phyloP scores from a whole-genome alignment of 2,329 filamentous ascomycete genomes.

The Colletotrichum sp. region DNA sequence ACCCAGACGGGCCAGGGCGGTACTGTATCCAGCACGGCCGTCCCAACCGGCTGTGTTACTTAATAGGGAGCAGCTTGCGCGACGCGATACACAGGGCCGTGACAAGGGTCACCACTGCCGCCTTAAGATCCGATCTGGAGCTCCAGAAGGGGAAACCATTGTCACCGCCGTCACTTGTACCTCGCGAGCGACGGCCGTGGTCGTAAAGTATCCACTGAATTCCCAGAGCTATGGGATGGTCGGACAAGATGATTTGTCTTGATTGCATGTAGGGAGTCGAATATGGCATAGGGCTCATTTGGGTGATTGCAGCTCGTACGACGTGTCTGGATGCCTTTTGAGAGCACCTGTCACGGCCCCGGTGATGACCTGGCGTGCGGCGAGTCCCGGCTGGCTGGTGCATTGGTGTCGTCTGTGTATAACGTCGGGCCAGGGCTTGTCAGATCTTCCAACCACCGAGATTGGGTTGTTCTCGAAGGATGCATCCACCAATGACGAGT shows the following conservation, averaged over 20 bases:
- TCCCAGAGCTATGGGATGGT: conserved; percentile 13
- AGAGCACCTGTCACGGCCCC: background rate
- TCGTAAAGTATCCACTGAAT: conserved; percentile 22
- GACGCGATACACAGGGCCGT: conserved; percentile 19
- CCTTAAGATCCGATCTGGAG: conserved; percentile 14
- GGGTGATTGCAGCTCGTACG: conserved; percentile 19
- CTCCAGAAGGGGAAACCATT: background rate
- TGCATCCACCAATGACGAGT: background rate
- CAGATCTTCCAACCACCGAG: background rate
- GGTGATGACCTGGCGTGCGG: background rate
- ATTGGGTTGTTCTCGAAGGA: background rate
- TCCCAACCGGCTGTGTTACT: conserved; percentile 18
- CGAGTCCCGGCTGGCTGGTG: background rate
- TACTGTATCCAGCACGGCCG: conserved; percentile 8
- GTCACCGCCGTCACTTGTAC: background rate
- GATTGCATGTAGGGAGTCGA: conserved; percentile 5
- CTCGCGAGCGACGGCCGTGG: background rate
- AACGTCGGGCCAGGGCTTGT: background rate
- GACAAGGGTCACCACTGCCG: conserved; percentile 6
- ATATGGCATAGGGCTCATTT: conserved; percentile 9
- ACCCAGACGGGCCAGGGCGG: background rate
- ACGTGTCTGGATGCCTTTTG: background rate
- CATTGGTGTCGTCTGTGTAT: background rate
- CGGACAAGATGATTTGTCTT: conserved; percentile 8
- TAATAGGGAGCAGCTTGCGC: conserved; percentile 22